phyloP scores from a whole-genome alignment of 2,329 filamentous ascomycete genomes.

The Epichloe elymi region DNA sequence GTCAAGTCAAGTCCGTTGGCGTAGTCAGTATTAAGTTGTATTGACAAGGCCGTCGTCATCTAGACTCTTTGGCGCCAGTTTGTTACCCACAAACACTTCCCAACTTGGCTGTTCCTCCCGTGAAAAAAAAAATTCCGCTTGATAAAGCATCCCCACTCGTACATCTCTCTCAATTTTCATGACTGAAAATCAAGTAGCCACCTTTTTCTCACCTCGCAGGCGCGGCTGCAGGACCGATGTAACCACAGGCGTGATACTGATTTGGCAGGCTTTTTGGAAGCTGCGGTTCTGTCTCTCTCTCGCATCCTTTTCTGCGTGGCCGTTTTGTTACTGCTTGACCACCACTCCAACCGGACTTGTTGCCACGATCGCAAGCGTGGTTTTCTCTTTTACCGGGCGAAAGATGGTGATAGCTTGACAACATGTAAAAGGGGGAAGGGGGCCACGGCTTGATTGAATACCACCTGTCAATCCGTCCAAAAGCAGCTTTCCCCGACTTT shows the following conservation, averaged over 20 bases:
- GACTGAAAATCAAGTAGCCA: too few species aligned
- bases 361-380: background rate
- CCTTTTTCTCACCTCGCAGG: background rate
- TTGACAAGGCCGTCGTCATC: too few species aligned
- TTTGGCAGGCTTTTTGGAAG: background rate
- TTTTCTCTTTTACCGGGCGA: background rate
- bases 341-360: background rate
- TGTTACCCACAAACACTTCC: too few species aligned
- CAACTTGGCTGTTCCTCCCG: too few species aligned
- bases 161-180: background rate
- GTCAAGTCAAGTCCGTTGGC: too few species aligned
- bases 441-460: background rate
- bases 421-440: too few species aligned
- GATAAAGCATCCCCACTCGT: too few species aligned
- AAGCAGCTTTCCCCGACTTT: background rate
- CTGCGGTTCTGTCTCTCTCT: background rate
- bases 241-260: background rate
- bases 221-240: background rate
- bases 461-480: background rate
- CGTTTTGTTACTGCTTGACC: background rate
- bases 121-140: too few species aligned
- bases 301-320: background rate
- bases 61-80: too few species aligned
- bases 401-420: background rate
- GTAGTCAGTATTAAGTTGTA: too few species aligned